phyloP scores from a whole-genome alignment of 768 basidiomycete genomes.

The Arthromyces matolae region DNA sequence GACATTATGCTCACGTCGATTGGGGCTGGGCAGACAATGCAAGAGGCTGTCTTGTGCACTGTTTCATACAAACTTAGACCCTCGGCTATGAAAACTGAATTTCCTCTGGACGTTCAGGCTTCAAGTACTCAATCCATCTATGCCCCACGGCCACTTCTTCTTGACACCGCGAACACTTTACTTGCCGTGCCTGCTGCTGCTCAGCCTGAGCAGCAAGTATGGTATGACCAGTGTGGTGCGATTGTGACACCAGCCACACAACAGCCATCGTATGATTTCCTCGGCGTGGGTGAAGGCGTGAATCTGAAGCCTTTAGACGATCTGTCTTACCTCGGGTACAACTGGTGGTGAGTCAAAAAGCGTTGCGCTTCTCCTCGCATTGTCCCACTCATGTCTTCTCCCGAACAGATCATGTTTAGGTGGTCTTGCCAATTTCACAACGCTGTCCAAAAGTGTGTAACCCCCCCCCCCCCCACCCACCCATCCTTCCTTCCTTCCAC shows the following conservation, averaged over 20 bases:
- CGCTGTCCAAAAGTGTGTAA: neutral
- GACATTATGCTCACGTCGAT: conserved; percentile 16
- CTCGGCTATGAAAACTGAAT: conserved; percentile 4
- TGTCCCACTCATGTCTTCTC: neutral
- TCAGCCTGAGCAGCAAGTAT: neutral
- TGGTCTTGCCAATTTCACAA: neutral
- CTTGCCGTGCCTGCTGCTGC: conserved; percentile 1
- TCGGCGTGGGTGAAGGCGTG: conserved; percentile 9
- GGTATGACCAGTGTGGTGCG: conserved; percentile 10
- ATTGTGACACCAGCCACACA: neutral
- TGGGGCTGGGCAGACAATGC: conserved; percentile 8
- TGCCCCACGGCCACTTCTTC: conserved; percentile 12
- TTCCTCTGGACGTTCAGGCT: neutral
- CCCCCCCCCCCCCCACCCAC: too few relatives aligned
- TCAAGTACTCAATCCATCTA: conserved; percentile 3
- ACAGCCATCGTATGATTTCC: conserved; percentile 7
- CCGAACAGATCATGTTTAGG: neutral
- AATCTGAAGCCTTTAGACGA: conserved; percentile 1
- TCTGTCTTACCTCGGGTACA: conserved; percentile 3
- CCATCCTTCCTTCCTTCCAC: too few relatives aligned
- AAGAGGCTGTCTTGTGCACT: conserved; percentile 13
- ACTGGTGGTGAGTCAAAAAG: conserved; percentile 8
- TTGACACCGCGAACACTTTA: conserved; percentile 14
- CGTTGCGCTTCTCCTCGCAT: neutral
- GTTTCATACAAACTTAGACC: conserved; percentile 16